Evolutionary conservation across 345 rosid genomes (phyloP).

Genomic region (Arabidopsis arenosa): DNA sequence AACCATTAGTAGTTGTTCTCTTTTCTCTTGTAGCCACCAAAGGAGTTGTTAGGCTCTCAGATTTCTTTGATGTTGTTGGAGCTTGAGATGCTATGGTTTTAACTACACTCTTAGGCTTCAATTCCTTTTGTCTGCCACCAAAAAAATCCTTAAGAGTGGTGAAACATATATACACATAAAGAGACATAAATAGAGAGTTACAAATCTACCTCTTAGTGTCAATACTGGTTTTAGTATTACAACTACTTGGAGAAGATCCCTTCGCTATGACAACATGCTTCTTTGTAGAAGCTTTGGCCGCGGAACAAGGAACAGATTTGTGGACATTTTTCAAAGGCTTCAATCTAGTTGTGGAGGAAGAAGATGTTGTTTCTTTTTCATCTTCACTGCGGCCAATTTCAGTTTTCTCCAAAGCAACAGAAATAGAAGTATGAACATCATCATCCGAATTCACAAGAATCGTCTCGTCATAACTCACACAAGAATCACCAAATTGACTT

Average conservation of each 20-base stretch:
- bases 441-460: slow-evolving; percentile 40
- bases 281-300: slow-evolving; percentile 31
- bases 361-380: neutral
- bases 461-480: slow-evolving; percentile 47
- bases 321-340: slow-evolving; percentile 1
- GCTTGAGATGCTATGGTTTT: slow-evolving; percentile 54
- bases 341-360: slow-evolving; percentile 9
- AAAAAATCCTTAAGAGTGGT: slow-evolving; percentile 29
- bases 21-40: slow-evolving; percentile 47
- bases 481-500: slow-evolving; percentile 41
- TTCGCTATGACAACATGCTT: slow-evolving; percentile 46
- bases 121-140: slow-evolving; percentile 55
- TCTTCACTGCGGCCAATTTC: neutral
- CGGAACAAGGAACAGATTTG: neutral
- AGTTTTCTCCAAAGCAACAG: slow-evolving; percentile 28
- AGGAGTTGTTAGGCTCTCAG: slow-evolving; percentile 45
- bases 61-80: slow-evolving; percentile 48
- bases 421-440: slow-evolving; percentile 16
- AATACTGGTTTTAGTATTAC: slow-evolving; percentile 45
- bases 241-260: slow-evolving; percentile 54
- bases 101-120: slow-evolving; percentile 41
- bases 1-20: slow-evolving; percentile 47
- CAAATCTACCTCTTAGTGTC: slow-evolving; percentile 56
- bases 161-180: neutral
- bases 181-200: slow-evolving; percentile 6